Conservation (phyloP, 371 early-diverging fungal species). For the Amoeboaphelidium protococcarum region DNA sequence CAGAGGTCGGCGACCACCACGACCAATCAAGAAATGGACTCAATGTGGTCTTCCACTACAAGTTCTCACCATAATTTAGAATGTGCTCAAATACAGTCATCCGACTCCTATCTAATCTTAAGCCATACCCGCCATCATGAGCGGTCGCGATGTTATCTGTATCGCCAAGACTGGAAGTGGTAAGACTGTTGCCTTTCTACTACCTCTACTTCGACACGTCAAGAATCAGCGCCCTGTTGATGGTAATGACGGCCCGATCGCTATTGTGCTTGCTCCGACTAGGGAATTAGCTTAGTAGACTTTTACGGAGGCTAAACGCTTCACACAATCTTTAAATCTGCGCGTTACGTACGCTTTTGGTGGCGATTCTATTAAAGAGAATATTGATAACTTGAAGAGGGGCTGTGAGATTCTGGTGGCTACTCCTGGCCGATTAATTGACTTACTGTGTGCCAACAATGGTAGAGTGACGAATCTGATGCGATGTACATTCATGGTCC, state of each 20-base stretch:
- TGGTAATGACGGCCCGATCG: slow-evolving; percentile 72
- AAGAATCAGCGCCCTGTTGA: slow-evolving; percentile 72
- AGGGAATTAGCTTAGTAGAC: slow-evolving; percentile 97
- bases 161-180: slow-evolving; percentile 99
- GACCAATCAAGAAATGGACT: slow-evolving; percentile 81
- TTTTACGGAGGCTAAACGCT: slow-evolving; percentile 65
- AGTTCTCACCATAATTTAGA: slow-evolving; percentile 36
- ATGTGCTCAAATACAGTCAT: slow-evolving; percentile 46
- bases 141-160: slow-evolving; percentile 89
- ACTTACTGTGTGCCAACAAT: slow-evolving; percentile 80
- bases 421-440: slow-evolving; percentile 99
- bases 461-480: slow-evolving; percentile 77
- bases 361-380: slow-evolving; percentile 89
- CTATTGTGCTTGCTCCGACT: slow-evolving; percentile 93
- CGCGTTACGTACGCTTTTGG: slow-evolving; percentile 88
- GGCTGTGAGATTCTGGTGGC: slow-evolving; percentile 96
- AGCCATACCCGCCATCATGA: slow-evolving; percentile 89
- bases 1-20: slow-evolving; percentile 61
- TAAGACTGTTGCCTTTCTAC: slow-evolving; percentile 82
- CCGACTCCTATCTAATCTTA: slow-evolving; percentile 93
- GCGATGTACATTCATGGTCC: slow-evolving; percentile 83
- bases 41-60: slow-evolving; percentile 53
- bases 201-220: slow-evolving; percentile 91
- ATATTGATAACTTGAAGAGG: slow-evolving; percentile 88
- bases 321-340: slow-evolving; percentile 49